Evolutionary conservation across 2,329 filamentous ascomycete genomes (phyloP), one percentile per base, ranked within the genome.

Genomic region (Cordyceps cicadae): DNA sequence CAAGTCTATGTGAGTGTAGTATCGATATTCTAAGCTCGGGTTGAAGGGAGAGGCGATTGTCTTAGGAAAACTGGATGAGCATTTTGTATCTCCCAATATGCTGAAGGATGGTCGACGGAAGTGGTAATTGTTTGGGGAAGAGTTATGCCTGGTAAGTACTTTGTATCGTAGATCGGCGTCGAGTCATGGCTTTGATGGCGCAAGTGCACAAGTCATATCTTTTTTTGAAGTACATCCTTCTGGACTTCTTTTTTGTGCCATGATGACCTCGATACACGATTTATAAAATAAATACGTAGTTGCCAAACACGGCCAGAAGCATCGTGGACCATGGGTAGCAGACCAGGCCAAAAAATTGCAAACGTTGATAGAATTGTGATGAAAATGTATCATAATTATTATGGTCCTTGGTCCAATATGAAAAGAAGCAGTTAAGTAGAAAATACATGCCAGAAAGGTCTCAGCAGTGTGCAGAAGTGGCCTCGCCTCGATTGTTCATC

Each of bases 331-430:
- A 39, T 6, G 12, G 14, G 29, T 8, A 12, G n/a, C 24, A 46
- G 24, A 19, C 26, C 32, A 12, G 26, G n/a, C 26, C 32, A 12
- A n/a, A 14, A 8, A 8, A 19, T 46, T 21, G 17, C 37, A 37
- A 32, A 15, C 29, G 21, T n/a, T 17, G 29, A 24, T 48, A 32
- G 49, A 34, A 49, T 29, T 19, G n/a, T 2, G 7, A 15, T 19
- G n/a, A n/a, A 11, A 29, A 34, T 12, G 32, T 53, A 12, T 59
- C 39, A 26, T 51, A 43, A 58, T 26, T 59, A 37, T 52, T n/a
- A n/a, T 34, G 45, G 48, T 59, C 49, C 29, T 52, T 53, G 24
- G 45, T 53, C 39, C 48, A 37, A 59, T 37, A 52, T 46, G 56
- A 59, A 52, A 43, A 59, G 17, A 51, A 58, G 11, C 34, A 51